A percentile compares a stretch with the other conserved stretches of the same genome.
Conservation (phyloP, 306 rosid genomes). For the Lupinus albus region DNA sequence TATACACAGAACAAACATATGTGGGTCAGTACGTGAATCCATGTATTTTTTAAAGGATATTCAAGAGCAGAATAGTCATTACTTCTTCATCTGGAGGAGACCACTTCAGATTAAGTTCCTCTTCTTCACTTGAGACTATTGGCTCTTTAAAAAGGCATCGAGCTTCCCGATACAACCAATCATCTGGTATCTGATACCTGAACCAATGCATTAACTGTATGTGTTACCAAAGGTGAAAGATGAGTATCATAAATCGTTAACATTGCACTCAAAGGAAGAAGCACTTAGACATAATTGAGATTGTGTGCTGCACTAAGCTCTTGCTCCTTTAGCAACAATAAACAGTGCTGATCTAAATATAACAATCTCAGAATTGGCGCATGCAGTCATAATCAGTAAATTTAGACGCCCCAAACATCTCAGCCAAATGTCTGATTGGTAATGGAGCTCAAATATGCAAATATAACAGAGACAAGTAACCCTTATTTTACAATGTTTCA, state of each 20-base stretch:
- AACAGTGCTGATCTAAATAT: slow-evolving; percentile 2
- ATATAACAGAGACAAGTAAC: slow-evolving; percentile 33
- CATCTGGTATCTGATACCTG: slow-evolving; percentile 90
- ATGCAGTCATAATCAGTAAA: slow-evolving; percentile 21
- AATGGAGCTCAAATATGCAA: slow-evolving; percentile 17
- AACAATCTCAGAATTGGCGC: neutral
- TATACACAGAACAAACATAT: slow-evolving; percentile 26
- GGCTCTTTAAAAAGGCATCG: slow-evolving; percentile 92
- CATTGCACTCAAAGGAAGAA: slow-evolving; percentile 14
- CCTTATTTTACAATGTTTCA: slow-evolving; percentile 19
- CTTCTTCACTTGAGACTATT: slow-evolving; percentile 61
- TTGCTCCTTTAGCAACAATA: slow-evolving; percentile 4
- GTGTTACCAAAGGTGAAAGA: slow-evolving; percentile 26
- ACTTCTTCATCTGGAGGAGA: slow-evolving; percentile 93
- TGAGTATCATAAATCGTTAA: slow-evolving; percentile 21
- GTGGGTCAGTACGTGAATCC: slow-evolving; percentile 14
- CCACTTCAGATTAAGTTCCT: slow-evolving; percentile 84
- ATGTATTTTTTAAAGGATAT: slow-evolving; percentile 30
- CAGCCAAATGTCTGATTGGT: slow-evolving; percentile 17
- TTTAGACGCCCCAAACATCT: slow-evolving; percentile 27
- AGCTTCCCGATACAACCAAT: slow-evolving; percentile 91
- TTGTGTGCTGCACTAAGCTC: slow-evolving; percentile 1
- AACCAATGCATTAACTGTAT: slow-evolving; percentile 18
- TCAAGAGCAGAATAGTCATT: slow-evolving; percentile 34
- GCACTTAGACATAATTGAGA: slow-evolving; percentile 5